These are phyloP conservation scores for Pneumocystis murina DNA, from an alignment of 1,139 yeast genomes.

Conservation along the genomic window DNA sequence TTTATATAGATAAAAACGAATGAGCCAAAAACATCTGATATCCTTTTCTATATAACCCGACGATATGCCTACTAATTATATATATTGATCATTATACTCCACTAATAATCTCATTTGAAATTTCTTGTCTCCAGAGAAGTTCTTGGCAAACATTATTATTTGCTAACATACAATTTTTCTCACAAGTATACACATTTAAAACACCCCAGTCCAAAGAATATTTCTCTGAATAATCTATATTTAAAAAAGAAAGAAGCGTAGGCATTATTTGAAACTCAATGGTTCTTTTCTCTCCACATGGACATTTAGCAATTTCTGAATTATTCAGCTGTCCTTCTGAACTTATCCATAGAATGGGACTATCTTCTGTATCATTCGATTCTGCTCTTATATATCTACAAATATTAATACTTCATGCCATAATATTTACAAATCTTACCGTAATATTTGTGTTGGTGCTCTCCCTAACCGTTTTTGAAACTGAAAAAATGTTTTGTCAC, in stretches of 20 bases:
- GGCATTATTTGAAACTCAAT: slow-evolving; percentile 11
- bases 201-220: slow-evolving; percentile 10
- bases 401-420: not conserved
- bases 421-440: not conserved
- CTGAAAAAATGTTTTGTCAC: slow-evolving; percentile 10
- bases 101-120: not conserved
- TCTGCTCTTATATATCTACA: slow-evolving; percentile 3
- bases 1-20: slow-evolving; percentile 35
- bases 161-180: slow-evolving; percentile 6
- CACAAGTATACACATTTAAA: slow-evolving; percentile 9
- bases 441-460: slow-evolving; percentile 9
- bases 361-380: slow-evolving; percentile 1
- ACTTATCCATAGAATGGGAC: slow-evolving; percentile 6
- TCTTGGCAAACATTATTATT: not conserved
- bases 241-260: slow-evolving; percentile 7
- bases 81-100: not conserved
- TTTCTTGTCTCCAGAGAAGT: not conserved
- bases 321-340: slow-evolving; percentile 6
- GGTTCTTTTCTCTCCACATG: slow-evolving; percentile 6
- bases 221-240: slow-evolving; percentile 6
- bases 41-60: not conserved
- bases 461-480: slow-evolving; percentile 8
- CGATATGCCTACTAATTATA: not conserved
- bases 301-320: slow-evolving; percentile 6
- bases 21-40: not conserved